Conservation (phyloP, 306 rosid genomes). For the Begonia fuchsioides region DNA sequence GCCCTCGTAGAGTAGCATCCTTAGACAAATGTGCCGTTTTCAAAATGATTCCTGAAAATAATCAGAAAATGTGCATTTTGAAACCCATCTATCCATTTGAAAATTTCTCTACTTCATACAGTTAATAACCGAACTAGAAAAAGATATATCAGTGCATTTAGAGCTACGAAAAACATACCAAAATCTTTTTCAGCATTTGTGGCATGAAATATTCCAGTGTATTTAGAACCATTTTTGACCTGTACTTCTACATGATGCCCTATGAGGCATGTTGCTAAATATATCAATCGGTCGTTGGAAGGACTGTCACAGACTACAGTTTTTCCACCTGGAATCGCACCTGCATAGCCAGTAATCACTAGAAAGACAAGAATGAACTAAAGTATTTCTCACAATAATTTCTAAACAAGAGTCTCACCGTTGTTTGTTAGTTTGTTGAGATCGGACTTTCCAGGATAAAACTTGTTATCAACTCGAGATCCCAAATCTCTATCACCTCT, state of each 20-base stretch:
- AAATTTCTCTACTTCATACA: too few species aligned
- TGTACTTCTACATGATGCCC: conserved; percentile 92
- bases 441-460: conserved; percentile 50
- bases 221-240: conserved; percentile 76
- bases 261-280: conserved; percentile 53
- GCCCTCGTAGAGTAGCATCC: conserved; percentile 60
- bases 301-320: conserved; percentile 41
- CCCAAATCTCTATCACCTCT: conserved; percentile 68
- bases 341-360: conserved; percentile 7
- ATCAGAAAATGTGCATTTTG: too few species aligned
- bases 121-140: too few species aligned
- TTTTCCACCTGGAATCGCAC: conserved; percentile 41
- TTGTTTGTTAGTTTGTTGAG: conserved; percentile 35
- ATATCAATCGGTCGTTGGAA: conserved; percentile 61
- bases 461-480: conserved; percentile 40
- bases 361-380: conserved; percentile 16
- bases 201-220: conserved; percentile 88
- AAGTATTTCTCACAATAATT: not conserved
- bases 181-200: conserved; percentile 61
- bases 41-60: conserved; percentile 54
- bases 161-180: conserved; percentile 40
- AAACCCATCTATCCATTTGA: too few species aligned
- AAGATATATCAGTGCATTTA: not conserved
- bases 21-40: conserved; percentile 71
- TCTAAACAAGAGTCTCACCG: conserved; percentile 18